Percentiles rank a stretch among this genome's conserved stretches.
These are phyloP conservation scores for Pontederia paniculata DNA, from an alignment of 176 grass and related monocot genomes.

Conservation along the genomic window DNA sequence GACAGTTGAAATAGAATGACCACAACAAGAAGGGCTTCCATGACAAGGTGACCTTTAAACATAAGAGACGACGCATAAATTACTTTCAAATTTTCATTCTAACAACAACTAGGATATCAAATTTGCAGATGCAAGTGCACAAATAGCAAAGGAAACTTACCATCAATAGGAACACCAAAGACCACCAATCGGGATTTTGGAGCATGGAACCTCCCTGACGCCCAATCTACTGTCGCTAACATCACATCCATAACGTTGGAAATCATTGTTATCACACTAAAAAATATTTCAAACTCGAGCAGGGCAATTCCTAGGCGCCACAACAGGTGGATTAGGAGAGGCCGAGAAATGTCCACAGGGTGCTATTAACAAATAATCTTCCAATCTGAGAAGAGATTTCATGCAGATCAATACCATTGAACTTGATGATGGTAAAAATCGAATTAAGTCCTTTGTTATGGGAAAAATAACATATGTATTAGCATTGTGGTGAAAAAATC, in stretches of 20 bases:
- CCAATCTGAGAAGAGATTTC: too few species aligned
- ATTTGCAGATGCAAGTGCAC: not conserved
- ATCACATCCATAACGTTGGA: not conserved
- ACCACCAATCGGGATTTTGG: not conserved
- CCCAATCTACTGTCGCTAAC: not conserved
- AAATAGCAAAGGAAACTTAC: not conserved
- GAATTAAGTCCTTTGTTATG: too few species aligned
- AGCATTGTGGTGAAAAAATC: too few species aligned
- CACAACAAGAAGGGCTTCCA: not conserved
- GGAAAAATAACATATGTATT: too few species aligned
- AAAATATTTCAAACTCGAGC: too few species aligned
- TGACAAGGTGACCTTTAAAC: not conserved
- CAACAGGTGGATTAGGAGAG: too few species aligned
- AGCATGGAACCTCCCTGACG: not conserved
- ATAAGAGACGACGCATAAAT: not conserved
- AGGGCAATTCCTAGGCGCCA: too few species aligned
- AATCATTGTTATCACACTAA: not conserved
- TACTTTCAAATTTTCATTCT: not conserved
- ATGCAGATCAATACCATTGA: too few species aligned
- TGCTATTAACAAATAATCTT: too few species aligned
- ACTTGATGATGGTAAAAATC: too few species aligned
- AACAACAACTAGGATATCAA: not conserved
- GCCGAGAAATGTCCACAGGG: too few species aligned
- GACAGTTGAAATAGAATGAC: not conserved
- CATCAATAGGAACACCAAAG: conserved; percentile 7